Conservation (phyloP, 1,139 yeast genomes). For the Candida pseudoviswanathii region DNA sequence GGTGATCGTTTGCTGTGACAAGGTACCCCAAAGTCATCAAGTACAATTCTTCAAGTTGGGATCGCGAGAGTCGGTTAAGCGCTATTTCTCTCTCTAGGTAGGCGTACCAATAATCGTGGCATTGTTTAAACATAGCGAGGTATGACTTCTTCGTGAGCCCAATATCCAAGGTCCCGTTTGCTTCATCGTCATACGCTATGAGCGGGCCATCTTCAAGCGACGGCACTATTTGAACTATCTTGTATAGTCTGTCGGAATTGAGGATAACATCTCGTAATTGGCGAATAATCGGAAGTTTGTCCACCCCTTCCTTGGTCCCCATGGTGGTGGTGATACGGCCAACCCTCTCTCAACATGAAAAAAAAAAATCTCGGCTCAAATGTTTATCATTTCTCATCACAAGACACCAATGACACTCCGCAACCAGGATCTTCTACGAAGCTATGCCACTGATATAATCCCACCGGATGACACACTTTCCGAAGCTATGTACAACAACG, state of each 20-base stretch:
- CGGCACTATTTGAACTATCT: conserved; percentile 28
- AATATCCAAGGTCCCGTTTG: conserved; percentile 28
- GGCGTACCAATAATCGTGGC: conserved; percentile 36
- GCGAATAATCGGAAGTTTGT: conserved; percentile 1
- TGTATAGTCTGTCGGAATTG: conserved; percentile 16
- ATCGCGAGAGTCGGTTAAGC: no score
- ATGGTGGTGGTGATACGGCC: background rate
- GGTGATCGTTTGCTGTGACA: conserved; percentile 46
- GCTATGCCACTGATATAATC: conserved; percentile 23
- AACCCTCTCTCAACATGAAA: background rate
- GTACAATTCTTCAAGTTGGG: conserved; percentile 15
- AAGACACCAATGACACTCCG: background rate
- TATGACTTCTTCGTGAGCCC: conserved; percentile 38
- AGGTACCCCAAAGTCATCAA: conserved; percentile 37
- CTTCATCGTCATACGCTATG: conserved; percentile 14
- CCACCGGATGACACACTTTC: conserved; percentile 35
- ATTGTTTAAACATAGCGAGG: conserved; percentile 33
- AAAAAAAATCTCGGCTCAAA: background rate
- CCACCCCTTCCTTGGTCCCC: background rate
- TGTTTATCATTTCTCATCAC: no score
- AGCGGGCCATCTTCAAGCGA: conserved; percentile 13
- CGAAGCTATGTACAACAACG: conserved; percentile 34
- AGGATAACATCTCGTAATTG: conserved; percentile 11
- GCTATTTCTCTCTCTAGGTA: background rate
- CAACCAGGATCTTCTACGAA: conserved; percentile 10